Evolutionary conservation across 169 alveolate genomes (phyloP).

Genomic region (Plasmodium malariae): DNA sequence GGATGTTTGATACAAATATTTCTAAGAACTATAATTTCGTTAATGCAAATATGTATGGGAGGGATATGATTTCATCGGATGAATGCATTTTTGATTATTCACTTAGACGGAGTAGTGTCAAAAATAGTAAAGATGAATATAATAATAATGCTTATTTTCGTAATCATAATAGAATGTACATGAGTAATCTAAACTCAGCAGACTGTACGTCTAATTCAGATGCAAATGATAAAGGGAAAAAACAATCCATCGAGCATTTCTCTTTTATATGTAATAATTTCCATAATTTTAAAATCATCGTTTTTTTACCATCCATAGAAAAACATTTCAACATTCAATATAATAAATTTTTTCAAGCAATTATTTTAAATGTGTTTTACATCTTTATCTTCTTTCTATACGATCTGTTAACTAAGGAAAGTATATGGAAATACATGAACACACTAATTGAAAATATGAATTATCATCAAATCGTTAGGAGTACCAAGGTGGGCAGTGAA

Average conservation of each 20-base stretch:
- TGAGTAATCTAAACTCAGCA: no score
- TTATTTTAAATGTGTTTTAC: slow-evolving; percentile 54
- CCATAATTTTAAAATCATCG: slow-evolving; percentile 39
- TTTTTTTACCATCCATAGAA: slow-evolving; percentile 61
- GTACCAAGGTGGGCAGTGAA: neutral
- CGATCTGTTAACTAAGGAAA: slow-evolving; percentile 40
- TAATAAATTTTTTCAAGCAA: slow-evolving; percentile 73
- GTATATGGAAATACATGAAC: slow-evolving; percentile 27
- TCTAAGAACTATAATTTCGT: slow-evolving; percentile 37
- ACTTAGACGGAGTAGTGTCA: no score
- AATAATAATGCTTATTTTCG: no score
- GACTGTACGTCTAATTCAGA: neutral
- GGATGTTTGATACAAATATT: slow-evolving; percentile 27
- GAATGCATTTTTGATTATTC: neutral
- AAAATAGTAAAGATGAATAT: no score
- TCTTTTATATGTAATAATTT: slow-evolving; percentile 31
- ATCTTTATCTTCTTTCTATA: slow-evolving; percentile 45
- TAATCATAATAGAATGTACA: no score
- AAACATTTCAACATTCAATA: slow-evolving; percentile 66
- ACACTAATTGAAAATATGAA: slow-evolving; percentile 24
- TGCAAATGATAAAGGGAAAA: neutral
- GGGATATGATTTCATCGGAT: neutral
- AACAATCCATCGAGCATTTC: neutral
- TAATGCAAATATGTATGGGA: slow-evolving; percentile 7
- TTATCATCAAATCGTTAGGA: neutral